Evolutionary conservation across 257 asterid species (phyloP), one percentile per base, ranked within the genome.

Genomic region (Phtheirospermum japonicum): DNA sequence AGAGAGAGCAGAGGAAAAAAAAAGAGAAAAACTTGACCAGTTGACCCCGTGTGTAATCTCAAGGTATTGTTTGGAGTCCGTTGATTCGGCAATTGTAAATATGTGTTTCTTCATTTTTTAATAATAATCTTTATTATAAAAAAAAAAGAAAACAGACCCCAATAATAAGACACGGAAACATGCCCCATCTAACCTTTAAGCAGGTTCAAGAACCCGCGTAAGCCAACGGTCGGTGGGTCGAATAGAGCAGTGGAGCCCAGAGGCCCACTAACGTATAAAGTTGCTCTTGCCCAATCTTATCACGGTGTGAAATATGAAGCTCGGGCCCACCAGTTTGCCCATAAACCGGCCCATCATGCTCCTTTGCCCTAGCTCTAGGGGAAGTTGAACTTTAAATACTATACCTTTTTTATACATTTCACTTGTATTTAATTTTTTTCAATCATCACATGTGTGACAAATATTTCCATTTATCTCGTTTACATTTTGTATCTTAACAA

Each of bases 261-360:
- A 9, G 33, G 42, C 75, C 30, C 70, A 61, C 3, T 37, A 31
- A 45, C 53, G 68, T 52, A 73, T 42, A 36, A 37, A 33, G 5
- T 6, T 19, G 30, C 34, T 13, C 13, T 9, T 10, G 13, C 14
- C 61, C 34, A 31, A 7, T 40, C 46, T 3, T 46, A 48, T n/a
- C 33, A 43, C 12, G 10, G 50, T 50, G 68, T 49, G 50, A 36
- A 58, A 59, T 55, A 8, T 2, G 2, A 23, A 23, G 9, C 19
- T 17, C 7, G 9, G 23, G 4, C 10, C 7, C 3, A 26, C 5
- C 37, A 40, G 12, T 10, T 12, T 12, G 8, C 30, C n/a, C n/a
- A n/a, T n/a, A n/a, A n/a, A n/a, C n/a, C 30, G 28, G 46, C 62
- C 62, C 62, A 57, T 32, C 28, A 32, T 32, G 45, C 19, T 56